Conservation (phyloP, 192 early-diverging fungal species). For the Coemansia sp. region DNA sequence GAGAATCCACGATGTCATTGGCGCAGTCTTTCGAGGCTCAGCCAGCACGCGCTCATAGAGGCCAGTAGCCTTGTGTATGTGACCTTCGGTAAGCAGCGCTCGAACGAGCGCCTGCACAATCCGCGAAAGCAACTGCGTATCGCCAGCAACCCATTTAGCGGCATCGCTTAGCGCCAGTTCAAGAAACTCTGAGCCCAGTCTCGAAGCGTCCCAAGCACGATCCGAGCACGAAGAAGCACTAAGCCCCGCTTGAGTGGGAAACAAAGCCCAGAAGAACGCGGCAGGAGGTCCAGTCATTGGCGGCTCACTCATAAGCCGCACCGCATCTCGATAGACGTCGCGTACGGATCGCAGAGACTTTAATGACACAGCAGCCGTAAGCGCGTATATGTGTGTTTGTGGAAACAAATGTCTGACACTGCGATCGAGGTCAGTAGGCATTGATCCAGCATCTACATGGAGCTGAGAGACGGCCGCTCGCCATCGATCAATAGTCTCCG, state of each 20-base stretch:
- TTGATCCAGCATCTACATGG: neutral
- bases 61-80: slow-evolving; percentile 8
- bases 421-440: neutral
- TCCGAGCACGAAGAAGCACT: neutral
- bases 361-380: slow-evolving; percentile 31
- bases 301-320: slow-evolving; percentile 7
- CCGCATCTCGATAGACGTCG: slow-evolving; percentile 18
- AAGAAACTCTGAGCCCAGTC: slow-evolving; percentile 32
- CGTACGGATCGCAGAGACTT: slow-evolving; percentile 17
- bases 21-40: neutral
- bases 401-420: slow-evolving; percentile 19
- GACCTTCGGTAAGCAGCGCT: slow-evolving; percentile 34
- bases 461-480: neutral
- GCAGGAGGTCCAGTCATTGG: neutral
- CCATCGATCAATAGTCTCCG: slow-evolving; percentile 23
- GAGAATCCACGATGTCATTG: slow-evolving; percentile 25
- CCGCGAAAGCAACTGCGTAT: slow-evolving; percentile 9
- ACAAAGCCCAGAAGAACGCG: slow-evolving; percentile 21
- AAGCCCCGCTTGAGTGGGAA: neutral
- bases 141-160: neutral
- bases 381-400: slow-evolving; percentile 34
- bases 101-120: slow-evolving; percentile 22
- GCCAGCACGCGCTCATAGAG: slow-evolving; percentile 9
- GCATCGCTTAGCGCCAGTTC: slow-evolving; percentile 13
- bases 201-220: slow-evolving; percentile 26